A percentile compares a stretch with the other conserved stretches of the same genome.
Evolutionary conservation across 2,329 filamentous ascomycete genomes (phyloP).

Genomic region (Scedosporium apiospermum): DNA sequence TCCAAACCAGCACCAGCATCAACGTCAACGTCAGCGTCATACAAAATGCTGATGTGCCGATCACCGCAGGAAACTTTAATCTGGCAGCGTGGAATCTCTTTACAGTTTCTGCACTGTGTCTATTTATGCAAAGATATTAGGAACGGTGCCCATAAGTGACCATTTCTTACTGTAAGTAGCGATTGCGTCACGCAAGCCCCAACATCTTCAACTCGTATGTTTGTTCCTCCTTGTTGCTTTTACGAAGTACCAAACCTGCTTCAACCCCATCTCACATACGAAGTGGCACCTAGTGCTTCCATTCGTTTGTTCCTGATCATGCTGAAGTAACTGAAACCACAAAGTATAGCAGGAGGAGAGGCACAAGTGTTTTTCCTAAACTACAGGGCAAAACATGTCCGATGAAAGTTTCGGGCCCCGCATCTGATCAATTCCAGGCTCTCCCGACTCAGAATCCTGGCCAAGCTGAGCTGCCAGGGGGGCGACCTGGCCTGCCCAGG

Average conservation of each 20-base stretch:
- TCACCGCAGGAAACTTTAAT: neutral
- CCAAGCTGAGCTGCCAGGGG: no score
- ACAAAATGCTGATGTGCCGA: neutral
- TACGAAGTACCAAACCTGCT: neutral
- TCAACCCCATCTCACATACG: no score
- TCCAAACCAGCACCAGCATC: no score
- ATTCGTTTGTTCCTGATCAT: neutral
- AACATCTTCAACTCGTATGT: neutral
- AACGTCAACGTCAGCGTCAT: neutral
- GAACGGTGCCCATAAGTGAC: neutral
- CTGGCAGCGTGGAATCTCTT: no score
- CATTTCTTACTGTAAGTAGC: neutral
- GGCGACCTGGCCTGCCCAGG: no score
- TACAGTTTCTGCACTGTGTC: no score
- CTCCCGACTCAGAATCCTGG: no score
- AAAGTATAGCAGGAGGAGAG: neutral
- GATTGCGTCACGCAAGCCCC: neutral
- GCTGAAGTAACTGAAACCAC: neutral
- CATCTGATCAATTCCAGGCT: no score
- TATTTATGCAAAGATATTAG: neutral
- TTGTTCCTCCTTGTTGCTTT: neutral
- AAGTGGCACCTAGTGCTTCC: no score
- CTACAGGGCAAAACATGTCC: no score
- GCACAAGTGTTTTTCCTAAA: no score
- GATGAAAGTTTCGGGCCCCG: no score